Percentiles rank a stretch among this genome's conserved stretches.
Evolutionary conservation across 1,284 basidiomycete species (phyloP).

Genomic region (Stereum hirsutum): DNA sequence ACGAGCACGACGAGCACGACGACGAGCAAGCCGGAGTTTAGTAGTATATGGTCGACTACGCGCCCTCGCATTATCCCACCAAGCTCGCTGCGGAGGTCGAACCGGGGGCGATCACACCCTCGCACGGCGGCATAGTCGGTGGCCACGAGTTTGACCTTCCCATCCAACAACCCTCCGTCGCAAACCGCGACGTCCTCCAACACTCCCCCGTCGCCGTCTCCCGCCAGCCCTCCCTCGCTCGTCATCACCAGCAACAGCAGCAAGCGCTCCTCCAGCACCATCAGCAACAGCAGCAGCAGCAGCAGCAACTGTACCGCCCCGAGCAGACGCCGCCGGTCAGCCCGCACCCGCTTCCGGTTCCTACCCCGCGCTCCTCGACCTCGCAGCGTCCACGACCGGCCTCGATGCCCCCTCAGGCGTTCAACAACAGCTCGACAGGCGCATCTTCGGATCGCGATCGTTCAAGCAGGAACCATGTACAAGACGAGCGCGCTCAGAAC

Average conservation of each 20-base stretch:
- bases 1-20: no score
- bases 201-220: not conserved
- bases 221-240: not conserved
- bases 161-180: constrained; percentile 20
- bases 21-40: no score
- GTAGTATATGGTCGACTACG: no score
- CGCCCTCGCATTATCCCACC: constrained; percentile 24
- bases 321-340: constrained; percentile 6
- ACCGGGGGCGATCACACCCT: constrained; percentile 36
- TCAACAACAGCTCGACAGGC: constrained; percentile 22
- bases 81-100: constrained; percentile 32
- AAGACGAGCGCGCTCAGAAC: constrained; percentile 19
- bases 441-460: constrained; percentile 22
- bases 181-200: not conserved
- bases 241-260: not conserved
- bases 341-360: constrained; percentile 9
- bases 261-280: constrained; percentile 6
- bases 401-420: constrained; percentile 59
- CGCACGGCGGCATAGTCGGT: constrained; percentile 45
- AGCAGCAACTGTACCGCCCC: no score
- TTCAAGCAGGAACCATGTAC: constrained; percentile 17
- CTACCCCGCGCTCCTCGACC: constrained; percentile 12
- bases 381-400: constrained; percentile 46
- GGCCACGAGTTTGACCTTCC: constrained; percentile 52
- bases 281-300: constrained; percentile 5